Evolutionary conservation across 352 stramenopile species (phyloP), one percentile per base, ranked within the genome.

Genomic region (Halophytophthora batemanensis): DNA sequence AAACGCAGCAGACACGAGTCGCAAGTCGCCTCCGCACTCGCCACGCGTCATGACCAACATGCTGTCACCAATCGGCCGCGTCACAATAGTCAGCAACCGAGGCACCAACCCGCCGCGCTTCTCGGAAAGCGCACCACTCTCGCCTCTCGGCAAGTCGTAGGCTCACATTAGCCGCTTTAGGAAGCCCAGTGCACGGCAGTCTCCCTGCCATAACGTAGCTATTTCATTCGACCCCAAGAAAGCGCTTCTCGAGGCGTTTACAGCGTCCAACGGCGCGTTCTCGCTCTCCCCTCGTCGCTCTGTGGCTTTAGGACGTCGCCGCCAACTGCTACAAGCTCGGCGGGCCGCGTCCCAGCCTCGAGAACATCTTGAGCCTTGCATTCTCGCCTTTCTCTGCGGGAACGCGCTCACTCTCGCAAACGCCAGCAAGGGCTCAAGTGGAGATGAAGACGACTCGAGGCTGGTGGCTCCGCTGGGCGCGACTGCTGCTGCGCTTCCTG

Each of bases 401-500:
- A 17, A 11, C 39, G 40, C 25, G 17, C 29, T 23, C 61, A 70
- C 60, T 66, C 39, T 53, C 28, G 19, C 63, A 70, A 53, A 49
- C 41, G 21, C 41, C 47, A 44, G 0, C 35, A 2, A 38, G 22
- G 3, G 31, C 39, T 37, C 52, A 54, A 66, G 14, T n/a, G 36
- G 10, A 56, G 8, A 45, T 42, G 45, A 61, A 33, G 22, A 74
- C 69, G 63, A 45, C 51, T n/a, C 64, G 66, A 44, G 50, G 28
- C 22, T 38, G 61, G 42, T 56, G 13, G 23, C 43, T 63, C 49
- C 54, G 38, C 11, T 69, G 60, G 64, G n/a, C 66, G 23, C 68
- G 75, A 7, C 49, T 59, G 39, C 25, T 81, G 14, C 65, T 90
- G 45, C 80, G 80, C 34, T 83, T 85, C 53, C 64, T 88, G 14